Evolutionary conservation across 1,284 basidiomycete genomes (phyloP), one percentile per base, ranked within the genome.

Genomic region (Apiotrichum brassicae): DNA sequence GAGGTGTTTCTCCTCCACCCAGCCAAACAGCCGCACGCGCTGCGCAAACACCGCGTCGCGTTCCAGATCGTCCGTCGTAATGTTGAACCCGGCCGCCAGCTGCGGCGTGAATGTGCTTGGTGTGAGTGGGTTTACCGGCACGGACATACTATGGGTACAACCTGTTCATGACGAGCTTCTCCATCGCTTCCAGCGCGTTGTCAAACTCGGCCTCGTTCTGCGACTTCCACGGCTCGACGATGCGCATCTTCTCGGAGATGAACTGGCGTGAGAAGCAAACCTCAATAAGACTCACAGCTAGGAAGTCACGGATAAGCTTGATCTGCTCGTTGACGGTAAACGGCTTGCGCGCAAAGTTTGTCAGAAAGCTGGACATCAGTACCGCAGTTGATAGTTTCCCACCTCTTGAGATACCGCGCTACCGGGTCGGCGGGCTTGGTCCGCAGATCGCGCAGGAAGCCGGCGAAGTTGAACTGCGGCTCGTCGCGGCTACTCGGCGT

Each of bases 101-200:
- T 86, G 84, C 0, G 91, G 92, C 0, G 89, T 87, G 67, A 94
- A 97, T 0, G 89, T 94, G 65, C 90, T 93, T 64, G 18, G 5
- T 9, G 34, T 43, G 6, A 49, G 48, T 19, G 34, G 12, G 4
- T 18, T 16, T n/a, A 32, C 8, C 18, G 37, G 11, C 14, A 26
- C n/a, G 4, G 16, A 76, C 84, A 62, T 62, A 90, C 88, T 85
- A 91, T 59, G 89, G 90, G 72, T 95, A 97, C 48, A 97, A 76
- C 43, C 93, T 79, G 64, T 98, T 99, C 95, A 98, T 98, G 61
- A 98, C 91, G 11, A 98, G 81, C 74, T 98, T 98, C 78, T 98
- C 94, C 90, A 98, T 97, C 45, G 92, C 93, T 74, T 98, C 94
- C 76, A 91, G 82, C 0, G 93, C 91, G 62, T 97, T 93, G 53